These are phyloP conservation scores for Russula sp. DNA, from an alignment of 768 basidiomycete species.

Conservation along the genomic window DNA sequence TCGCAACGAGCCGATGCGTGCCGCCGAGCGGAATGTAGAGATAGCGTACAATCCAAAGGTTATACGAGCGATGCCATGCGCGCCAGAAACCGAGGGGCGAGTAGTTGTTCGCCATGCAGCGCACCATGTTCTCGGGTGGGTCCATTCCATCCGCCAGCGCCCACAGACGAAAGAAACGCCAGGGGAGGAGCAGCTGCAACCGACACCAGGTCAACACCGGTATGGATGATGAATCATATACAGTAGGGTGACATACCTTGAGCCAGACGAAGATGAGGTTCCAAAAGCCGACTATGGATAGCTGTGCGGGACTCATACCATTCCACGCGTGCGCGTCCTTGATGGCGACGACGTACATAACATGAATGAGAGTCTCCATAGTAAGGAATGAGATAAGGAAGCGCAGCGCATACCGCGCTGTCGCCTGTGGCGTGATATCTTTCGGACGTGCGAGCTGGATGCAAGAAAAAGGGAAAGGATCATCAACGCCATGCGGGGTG, in stretches of 20 bases:
- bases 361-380: slow-evolving; percentile 90
- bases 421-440: slow-evolving; percentile 35
- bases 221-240: not conserved
- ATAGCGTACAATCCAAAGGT: slow-evolving; percentile 89
- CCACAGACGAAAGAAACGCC: slow-evolving; percentile 97
- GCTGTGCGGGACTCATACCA: slow-evolving; percentile 68
- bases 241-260: slow-evolving; percentile 51
- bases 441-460: slow-evolving; percentile 57
- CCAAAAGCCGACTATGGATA: slow-evolving; percentile 95
- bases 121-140: slow-evolving; percentile 96
- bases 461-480: not conserved
- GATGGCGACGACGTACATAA: slow-evolving; percentile 95
- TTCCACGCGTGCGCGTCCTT: slow-evolving; percentile 83
- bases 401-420: slow-evolving; percentile 57
- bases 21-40: slow-evolving; percentile 94
- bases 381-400: slow-evolving; percentile 67
- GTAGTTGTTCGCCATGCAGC: slow-evolving; percentile 98
- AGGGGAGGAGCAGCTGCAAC: slow-evolving; percentile 80
- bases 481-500: not conserved
- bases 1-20: slow-evolving; percentile 44
- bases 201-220: not conserved
- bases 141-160: slow-evolving; percentile 83
- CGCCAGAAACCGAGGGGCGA: slow-evolving; percentile 92
- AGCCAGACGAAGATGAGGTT: slow-evolving; percentile 95
- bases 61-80: slow-evolving; percentile 95